These are phyloP conservation scores for Mortierella sp. DNA, from an alignment of 371 early-diverging fungal species.

Conservation along the genomic window DNA sequence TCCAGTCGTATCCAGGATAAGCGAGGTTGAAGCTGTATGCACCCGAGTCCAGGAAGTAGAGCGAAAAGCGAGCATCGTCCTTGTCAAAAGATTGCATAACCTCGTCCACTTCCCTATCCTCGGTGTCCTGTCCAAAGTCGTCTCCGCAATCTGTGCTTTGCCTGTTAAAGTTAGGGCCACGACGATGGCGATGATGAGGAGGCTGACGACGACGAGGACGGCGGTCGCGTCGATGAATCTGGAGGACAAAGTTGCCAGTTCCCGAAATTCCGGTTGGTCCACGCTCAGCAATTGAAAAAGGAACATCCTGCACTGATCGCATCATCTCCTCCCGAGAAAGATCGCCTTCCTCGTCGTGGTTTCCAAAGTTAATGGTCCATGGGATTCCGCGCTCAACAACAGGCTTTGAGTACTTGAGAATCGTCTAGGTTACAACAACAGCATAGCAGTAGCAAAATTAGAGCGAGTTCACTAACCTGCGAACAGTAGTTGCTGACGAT, in stretches of 20 bases:
- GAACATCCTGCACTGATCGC: conserved; percentile 62
- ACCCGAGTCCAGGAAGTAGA: conserved; percentile 70
- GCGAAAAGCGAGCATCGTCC: conserved; percentile 56
- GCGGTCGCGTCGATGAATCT: conserved; percentile 34
- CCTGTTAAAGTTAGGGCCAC: not conserved
- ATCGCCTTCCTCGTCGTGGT: conserved; percentile 70
- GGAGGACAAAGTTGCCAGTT: conserved; percentile 64
- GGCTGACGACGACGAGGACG: conserved; percentile 7
- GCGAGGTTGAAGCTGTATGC: conserved; percentile 57
- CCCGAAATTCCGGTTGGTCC: conserved; percentile 66
- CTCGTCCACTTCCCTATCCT: not conserved
- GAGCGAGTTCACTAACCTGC: not conserved
- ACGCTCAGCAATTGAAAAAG: conserved; percentile 62
- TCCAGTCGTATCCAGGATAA: conserved; percentile 60
- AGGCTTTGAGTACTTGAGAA: conserved; percentile 64
- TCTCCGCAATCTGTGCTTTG: not conserved
- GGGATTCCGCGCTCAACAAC: conserved; percentile 65
- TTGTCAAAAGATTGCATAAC: not conserved
- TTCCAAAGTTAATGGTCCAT: conserved; percentile 71
- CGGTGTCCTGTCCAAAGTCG: not conserved
- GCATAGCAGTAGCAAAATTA: not conserved
- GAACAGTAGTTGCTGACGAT: not conserved
- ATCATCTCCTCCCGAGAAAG: conserved; percentile 66
- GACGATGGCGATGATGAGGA: not conserved
- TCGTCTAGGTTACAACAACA: conserved; percentile 33